Evolutionary conservation across 345 rosid genomes (phyloP).

Genomic region (Arabis alpina): DNA sequence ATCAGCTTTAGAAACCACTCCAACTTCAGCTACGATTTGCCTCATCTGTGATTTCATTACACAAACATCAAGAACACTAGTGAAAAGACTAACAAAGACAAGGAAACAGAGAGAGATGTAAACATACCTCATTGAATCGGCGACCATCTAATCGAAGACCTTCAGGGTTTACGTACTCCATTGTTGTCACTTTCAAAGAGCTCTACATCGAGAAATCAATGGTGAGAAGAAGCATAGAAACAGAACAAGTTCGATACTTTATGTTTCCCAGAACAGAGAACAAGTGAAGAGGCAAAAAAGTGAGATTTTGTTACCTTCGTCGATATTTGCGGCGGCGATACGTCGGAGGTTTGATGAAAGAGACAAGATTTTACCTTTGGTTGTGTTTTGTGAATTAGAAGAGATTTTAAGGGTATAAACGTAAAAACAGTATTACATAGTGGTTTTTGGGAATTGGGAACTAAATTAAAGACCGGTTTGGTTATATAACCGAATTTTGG

Average conservation of each 20-base stretch:
- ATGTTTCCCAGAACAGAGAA: neutral
- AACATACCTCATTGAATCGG: conserved; percentile 70
- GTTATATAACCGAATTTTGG: no score
- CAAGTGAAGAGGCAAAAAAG: neutral
- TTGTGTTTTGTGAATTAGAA: neutral
- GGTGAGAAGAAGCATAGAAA: neutral
- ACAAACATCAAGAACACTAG: conserved; percentile 11
- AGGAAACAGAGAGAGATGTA: neutral
- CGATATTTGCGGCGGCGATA: conserved; percentile 12
- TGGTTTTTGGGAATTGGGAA: no score
- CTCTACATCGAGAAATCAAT: neutral
- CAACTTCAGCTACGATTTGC: conserved; percentile 86
- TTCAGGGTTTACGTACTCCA: conserved; percentile 91
- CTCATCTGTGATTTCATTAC: conserved; percentile 62
- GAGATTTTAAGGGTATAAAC: conserved; percentile 8
- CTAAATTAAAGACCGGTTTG: no score
- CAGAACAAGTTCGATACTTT: conserved; percentile 11
- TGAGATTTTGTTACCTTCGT: neutral
- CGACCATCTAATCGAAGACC: conserved; percentile 87
- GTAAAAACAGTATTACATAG: neutral
- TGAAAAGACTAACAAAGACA: conserved; percentile 1
- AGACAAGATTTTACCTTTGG: neutral
- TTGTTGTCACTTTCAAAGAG: conserved; percentile 31
- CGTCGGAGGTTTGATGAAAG: neutral
- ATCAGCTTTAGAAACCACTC: conserved; percentile 74